phyloP scores from a whole-genome alignment of 768 basidiomycete genomes.

The Lentinula guzmanii region DNA sequence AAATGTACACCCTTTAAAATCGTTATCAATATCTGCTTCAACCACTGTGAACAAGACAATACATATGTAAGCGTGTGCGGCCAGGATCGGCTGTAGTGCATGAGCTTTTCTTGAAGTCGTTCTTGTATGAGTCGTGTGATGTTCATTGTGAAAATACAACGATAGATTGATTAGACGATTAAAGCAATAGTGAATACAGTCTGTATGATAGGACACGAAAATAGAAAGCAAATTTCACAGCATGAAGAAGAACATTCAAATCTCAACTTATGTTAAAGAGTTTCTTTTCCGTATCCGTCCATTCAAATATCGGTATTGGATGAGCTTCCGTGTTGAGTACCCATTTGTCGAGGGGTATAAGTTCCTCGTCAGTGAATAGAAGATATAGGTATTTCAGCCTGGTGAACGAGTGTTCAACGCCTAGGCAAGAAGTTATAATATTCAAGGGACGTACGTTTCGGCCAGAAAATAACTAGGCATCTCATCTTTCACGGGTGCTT shows the following conservation, averaged over 20 bases:
- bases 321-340: constrained; percentile 71
- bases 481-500: constrained; percentile 29
- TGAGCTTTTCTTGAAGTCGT: too few species aligned
- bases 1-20: too few species aligned
- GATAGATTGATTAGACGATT: background rate
- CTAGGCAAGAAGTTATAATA: background rate
- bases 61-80: too few species aligned
- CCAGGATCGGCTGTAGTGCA: too few species aligned
- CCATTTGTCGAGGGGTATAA: constrained; percentile 45
- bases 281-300: constrained; percentile 46
- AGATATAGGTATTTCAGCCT: constrained; percentile 60
- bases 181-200: background rate
- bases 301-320: constrained; percentile 61
- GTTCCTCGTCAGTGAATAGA: constrained; percentile 53
- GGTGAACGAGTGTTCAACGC: background rate
- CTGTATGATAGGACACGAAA: background rate
- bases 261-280: constrained; percentile 29
- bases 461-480: constrained; percentile 52
- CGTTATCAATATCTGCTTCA: too few species aligned
- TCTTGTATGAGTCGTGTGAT: too few species aligned
- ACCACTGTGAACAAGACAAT: too few species aligned
- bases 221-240: background rate
- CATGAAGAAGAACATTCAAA: background rate
- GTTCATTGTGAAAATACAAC: background rate
- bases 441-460: constrained; percentile 24